phyloP scores from a whole-genome alignment of 495 filamentous ascomycete genomes.

The Platismatia glauca region DNA sequence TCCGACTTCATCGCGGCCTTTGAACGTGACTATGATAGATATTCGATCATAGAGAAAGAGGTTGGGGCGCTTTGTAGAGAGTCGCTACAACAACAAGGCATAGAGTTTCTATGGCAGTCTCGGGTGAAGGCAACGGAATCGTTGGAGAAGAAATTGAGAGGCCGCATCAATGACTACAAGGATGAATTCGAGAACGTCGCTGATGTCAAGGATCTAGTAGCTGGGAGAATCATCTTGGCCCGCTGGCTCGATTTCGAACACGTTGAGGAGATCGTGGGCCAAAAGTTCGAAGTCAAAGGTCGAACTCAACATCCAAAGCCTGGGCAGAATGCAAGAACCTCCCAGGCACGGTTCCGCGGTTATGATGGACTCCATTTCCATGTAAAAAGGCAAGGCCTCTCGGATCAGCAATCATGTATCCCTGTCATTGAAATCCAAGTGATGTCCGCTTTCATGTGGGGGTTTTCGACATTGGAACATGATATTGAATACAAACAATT shows the following conservation, averaged over 20 bases:
- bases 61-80: background rate
- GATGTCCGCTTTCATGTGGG: slow-evolving; percentile 12
- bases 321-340: background rate
- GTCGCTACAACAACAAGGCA: background rate
- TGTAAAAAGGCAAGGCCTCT: background rate
- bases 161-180: background rate
- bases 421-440: slow-evolving; percentile 6
- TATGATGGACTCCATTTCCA: slow-evolving; percentile 8
- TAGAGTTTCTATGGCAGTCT: slow-evolving; percentile 5
- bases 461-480: background rate
- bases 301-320: slow-evolving; percentile 10
- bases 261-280: background rate
- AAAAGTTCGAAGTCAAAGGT: background rate
- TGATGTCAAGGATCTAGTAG: background rate
- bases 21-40: background rate
- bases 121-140: slow-evolving; percentile 2
- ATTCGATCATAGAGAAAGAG: background rate
- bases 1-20: background rate
- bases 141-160: slow-evolving; percentile 3
- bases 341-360: slow-evolving; percentile 1
- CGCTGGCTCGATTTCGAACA: background rate
- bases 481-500: slow-evolving; percentile 5
- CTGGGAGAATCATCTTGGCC: background rate
- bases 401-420: background rate
- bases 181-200: background rate